Base-by-base conservation (phyloP, 805 yeast species). In the Ogataea paraovalis region DNA sequence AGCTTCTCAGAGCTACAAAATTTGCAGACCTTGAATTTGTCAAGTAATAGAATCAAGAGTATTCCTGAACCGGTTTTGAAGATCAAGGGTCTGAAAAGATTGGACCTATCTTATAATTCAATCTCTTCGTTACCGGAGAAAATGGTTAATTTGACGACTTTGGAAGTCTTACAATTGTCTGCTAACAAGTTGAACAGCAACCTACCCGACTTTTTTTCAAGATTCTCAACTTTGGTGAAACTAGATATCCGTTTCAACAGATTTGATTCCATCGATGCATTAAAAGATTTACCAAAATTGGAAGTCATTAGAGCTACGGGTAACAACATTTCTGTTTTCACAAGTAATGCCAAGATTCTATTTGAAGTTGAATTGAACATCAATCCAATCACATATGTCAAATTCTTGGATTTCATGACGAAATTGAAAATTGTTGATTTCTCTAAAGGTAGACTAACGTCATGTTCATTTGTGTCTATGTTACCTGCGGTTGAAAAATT, bases 51-150 rank as follows among this genome's bases (percentile, higher is more conserved):
- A 50, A 79, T 87, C 58, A 74, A 74, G 40, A 55, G 54, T 2
- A 82, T 81, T 51, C 95, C 94, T 0, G 84, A 79, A 44, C 76
- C 84, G 2, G 69, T 92, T 18, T 79, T 80, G 53, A 73, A 76
- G 21, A 72, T 92, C 51, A 60, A 72, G 0, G 76, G 76, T 44
- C 72, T 92, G 45, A 68, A 72, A 39, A 84, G 83, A 45, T 71
- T 94, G 52, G 95, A 92, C 60, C 60, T 92, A 39, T 87, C 96
- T 0, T 91, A 88, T 66, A 94, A 94, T 64, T 78, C 79, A 44
- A 76, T 94, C 25, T 66, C 74, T 2, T 49, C 50, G 2, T 55
- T 94, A 1, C 95, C 97, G 0, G 72, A 66, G 12, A 73, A 82
- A 2, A 74, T 89, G 28, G 78, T 81, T 14, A 71, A 76, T 20